Evolutionary conservation across 345 rosid species (phyloP).

Genomic region (Excoecaria agallocha): DNA sequence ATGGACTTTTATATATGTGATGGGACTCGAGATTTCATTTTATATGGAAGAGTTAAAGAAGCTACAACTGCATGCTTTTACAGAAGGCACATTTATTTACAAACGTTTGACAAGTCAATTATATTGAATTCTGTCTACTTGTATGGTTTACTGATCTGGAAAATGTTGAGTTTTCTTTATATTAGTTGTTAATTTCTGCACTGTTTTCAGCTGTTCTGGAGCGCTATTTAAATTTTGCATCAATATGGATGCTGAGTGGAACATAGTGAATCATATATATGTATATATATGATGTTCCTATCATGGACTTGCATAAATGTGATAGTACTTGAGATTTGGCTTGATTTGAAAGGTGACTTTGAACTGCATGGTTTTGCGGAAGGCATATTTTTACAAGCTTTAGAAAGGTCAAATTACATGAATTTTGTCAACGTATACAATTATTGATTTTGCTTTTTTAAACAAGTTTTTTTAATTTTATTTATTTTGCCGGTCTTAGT

Average conservation of each 20-base stretch:
- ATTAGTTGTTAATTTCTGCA: too few species aligned
- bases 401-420: neutral
- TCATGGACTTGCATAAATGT: too few species aligned
- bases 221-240: too few species aligned
- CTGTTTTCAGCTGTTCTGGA: too few species aligned
- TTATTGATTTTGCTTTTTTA: neutral
- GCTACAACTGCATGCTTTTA: neutral
- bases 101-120: neutral
- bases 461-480: neutral
- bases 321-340: neutral
- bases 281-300: too few species aligned
- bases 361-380: too few species aligned
- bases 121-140: neutral
- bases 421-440: neutral
- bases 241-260: too few species aligned
- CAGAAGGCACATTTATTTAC: slow-evolving; percentile 1
- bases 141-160: too few species aligned
- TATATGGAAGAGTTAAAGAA: neutral
- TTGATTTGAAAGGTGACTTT: neutral
- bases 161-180: too few species aligned
- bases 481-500: neutral
- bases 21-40: neutral
- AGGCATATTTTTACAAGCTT: too few species aligned
- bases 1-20: neutral
- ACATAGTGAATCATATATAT: too few species aligned